Evolutionary conservation across 768 basidiomycete genomes (phyloP).

Genomic region (Termitomyces sp.): DNA sequence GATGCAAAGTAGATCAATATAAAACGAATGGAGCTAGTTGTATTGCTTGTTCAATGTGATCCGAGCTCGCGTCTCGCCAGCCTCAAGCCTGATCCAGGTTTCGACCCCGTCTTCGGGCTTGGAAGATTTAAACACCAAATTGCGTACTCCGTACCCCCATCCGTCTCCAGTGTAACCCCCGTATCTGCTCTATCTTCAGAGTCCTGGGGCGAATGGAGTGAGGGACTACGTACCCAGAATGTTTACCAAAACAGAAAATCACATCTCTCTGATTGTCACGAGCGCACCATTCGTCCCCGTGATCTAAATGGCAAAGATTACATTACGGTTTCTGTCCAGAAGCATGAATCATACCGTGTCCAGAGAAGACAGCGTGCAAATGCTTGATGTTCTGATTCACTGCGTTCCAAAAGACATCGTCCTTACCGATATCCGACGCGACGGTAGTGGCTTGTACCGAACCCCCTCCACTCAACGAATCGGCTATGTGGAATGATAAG

Average conservation of each 20-base stretch:
- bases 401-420: constrained; percentile 58
- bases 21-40: neutral
- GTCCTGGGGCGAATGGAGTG: neutral
- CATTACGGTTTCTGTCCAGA: neutral
- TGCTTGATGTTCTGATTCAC: constrained; percentile 57
- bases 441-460: constrained; percentile 55
- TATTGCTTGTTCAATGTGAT: constrained; percentile 45
- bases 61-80: constrained; percentile 50
- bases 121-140: constrained; percentile 51
- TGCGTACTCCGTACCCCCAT: constrained; percentile 67
- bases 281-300: constrained; percentile 78
- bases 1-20: neutral
- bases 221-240: constrained; percentile 52
- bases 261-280: constrained; percentile 57
- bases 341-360: constrained; percentile 46
- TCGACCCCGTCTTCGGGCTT: constrained; percentile 41
- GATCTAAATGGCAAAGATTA: constrained; percentile 36
- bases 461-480: constrained; percentile 41
- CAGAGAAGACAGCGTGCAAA: constrained; percentile 62
- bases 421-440: constrained; percentile 35
- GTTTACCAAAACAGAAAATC: constrained; percentile 75
- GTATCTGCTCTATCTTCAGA: constrained; percentile 36
- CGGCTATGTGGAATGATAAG: constrained; percentile 32
- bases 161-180: constrained; percentile 50
- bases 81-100: constrained; percentile 63